phyloP scores from a whole-genome alignment of 495 filamentous ascomycete genomes.

The Tuber indicum region DNA sequence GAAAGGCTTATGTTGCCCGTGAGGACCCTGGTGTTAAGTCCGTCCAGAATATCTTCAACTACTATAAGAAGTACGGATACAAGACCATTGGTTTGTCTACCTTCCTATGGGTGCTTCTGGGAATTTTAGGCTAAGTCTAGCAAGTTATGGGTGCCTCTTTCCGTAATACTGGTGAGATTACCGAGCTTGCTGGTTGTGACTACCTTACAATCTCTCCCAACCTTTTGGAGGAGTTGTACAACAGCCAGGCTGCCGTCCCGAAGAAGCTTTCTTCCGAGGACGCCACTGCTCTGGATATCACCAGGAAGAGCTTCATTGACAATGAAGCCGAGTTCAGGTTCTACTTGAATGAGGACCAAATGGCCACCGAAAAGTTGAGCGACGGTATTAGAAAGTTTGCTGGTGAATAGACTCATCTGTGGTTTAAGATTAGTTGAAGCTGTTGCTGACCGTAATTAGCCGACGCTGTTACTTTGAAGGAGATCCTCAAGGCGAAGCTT shows the following conservation, averaged over 20 bases:
- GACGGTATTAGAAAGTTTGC: constrained; percentile 99
- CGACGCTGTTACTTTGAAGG: constrained; percentile 88
- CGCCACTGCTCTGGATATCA: constrained; percentile 63
- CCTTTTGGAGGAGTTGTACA: constrained; percentile 87
- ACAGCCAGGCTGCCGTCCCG: constrained; percentile 68
- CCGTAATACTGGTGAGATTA: constrained; percentile 92
- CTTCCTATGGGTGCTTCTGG: not conserved
- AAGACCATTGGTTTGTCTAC: constrained; percentile 54
- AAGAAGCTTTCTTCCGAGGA: constrained; percentile 77
- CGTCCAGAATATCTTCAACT: constrained; percentile 96
- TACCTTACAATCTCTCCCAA: constrained; percentile 97
- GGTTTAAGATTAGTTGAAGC: not conserved
- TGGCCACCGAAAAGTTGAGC: constrained; percentile 97
- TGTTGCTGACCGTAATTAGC: constrained; percentile 45
- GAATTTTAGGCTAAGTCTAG: constrained; percentile 13
- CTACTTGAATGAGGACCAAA: constrained; percentile 98
- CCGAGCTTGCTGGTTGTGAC: constrained; percentile 94
- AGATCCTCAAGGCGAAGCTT: constrained; percentile 73
- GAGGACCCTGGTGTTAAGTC: constrained; percentile 97
- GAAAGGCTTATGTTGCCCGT: constrained; percentile 78
- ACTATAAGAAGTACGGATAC: constrained; percentile 99
- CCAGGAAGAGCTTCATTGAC: constrained; percentile 84
- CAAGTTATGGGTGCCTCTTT: constrained; percentile 98
- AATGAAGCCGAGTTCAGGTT: constrained; percentile 91
- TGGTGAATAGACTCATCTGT: constrained; percentile 21